Percentiles rank a stretch among this genome's conserved stretches.
Evolutionary conservation across 768 basidiomycete genomes (phyloP).

Genomic region (Heimioporus sp.): DNA sequence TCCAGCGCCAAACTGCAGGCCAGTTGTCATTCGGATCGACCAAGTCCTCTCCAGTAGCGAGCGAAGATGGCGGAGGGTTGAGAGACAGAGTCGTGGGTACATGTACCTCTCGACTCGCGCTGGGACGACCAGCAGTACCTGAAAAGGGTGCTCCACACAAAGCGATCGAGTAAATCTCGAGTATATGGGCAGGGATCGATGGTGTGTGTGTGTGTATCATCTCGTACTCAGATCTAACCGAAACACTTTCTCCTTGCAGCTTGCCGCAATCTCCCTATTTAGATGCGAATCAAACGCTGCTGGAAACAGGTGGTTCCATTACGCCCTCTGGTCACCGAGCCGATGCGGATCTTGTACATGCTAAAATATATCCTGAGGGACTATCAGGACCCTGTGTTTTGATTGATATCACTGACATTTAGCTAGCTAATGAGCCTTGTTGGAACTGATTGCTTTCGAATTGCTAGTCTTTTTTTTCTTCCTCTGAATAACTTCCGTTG

Average conservation of each 20-base stretch:
- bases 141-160: constrained; percentile 12
- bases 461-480: not conserved
- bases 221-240: constrained; percentile 5
- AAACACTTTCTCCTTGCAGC: not conserved
- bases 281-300: constrained; percentile 5
- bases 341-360: not conserved
- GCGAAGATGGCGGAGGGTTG: constrained; percentile 9
- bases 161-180: constrained; percentile 8
- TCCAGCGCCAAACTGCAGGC: constrained; percentile 44
- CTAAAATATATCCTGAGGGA: constrained; percentile 6
- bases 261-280: constrained; percentile 5
- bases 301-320: not conserved
- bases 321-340: no score
- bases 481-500: no score
- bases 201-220: constrained; percentile 10
- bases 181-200: constrained; percentile 1
- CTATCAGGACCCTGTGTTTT: not conserved
- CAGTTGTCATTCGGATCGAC: constrained; percentile 12
- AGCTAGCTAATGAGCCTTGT: not conserved
- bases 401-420: constrained; percentile 12
- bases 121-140: constrained; percentile 4
- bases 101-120: not conserved
- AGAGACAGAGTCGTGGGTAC: not conserved
- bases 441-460: not conserved
- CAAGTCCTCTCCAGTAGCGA: constrained; percentile 3